phyloP scores from a whole-genome alignment of 768 basidiomycete species.

The Mycena indigotica region DNA sequence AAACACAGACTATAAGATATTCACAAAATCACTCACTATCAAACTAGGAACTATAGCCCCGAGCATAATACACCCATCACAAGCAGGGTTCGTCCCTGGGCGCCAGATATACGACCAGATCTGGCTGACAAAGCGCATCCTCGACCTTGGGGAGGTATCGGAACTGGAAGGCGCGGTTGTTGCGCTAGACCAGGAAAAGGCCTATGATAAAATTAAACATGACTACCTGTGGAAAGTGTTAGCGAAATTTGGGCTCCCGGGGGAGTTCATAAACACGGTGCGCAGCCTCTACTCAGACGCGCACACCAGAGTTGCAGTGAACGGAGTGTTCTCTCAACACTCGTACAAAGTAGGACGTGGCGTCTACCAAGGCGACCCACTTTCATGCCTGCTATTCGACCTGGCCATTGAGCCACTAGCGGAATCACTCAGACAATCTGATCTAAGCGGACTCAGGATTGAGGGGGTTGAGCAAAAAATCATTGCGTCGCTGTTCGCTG shows the following conservation, averaged over 20 bases:
- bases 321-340: slow-evolving; percentile 20
- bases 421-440: slow-evolving; percentile 10
- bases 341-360: slow-evolving; percentile 26
- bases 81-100: slow-evolving; percentile 30
- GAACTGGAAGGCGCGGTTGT: slow-evolving; percentile 22
- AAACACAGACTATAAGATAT: slow-evolving; percentile 22
- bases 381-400: slow-evolving; percentile 36
- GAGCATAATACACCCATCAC: slow-evolving; percentile 24
- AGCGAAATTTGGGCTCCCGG: slow-evolving; percentile 5
- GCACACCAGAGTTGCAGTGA: slow-evolving; percentile 28
- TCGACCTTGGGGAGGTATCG: slow-evolving; percentile 10
- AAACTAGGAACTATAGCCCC: slow-evolving; percentile 14
- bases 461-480: slow-evolving; percentile 3
- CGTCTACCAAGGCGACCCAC: slow-evolving; percentile 34
- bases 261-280: slow-evolving; percentile 20
- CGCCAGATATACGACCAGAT: slow-evolving; percentile 27
- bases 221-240: slow-evolving; percentile 20
- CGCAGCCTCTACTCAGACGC: slow-evolving; percentile 24
- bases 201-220: slow-evolving; percentile 14
- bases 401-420: slow-evolving; percentile 36
- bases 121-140: slow-evolving; percentile 18
- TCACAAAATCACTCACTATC: slow-evolving; percentile 19
- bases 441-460: slow-evolving; percentile 1
- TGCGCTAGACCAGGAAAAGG: background rate
- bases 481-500: slow-evolving; percentile 4